Evolutionary conservation across 305 asterid genomes (phyloP).

Genomic region (Fraxinus floribunda): DNA sequence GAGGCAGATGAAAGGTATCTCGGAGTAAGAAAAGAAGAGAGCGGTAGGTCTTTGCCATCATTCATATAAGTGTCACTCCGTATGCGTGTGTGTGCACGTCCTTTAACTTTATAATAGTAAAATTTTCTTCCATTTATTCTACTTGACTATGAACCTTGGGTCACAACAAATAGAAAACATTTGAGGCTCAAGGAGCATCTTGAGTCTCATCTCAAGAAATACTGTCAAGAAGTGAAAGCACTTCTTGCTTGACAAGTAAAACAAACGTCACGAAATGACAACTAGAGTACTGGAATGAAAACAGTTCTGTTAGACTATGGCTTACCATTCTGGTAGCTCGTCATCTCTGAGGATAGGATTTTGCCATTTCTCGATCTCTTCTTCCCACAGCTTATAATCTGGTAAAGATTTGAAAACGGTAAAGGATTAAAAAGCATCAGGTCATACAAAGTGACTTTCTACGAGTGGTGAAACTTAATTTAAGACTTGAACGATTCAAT

Average conservation of each 20-base stretch:
- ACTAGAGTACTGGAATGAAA: conserved; percentile 1
- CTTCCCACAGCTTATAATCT: conserved; percentile 97
- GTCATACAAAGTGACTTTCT: neutral
- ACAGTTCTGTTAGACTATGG: conserved; percentile 6
- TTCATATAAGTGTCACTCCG: neutral
- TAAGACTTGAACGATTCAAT: neutral
- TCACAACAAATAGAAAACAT: neutral
- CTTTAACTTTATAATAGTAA: neutral
- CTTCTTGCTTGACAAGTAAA: neutral
- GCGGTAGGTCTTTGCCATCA: neutral
- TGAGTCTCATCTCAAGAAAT: neutral
- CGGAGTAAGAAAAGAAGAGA: neutral
- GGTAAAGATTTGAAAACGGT: conserved; percentile 25
- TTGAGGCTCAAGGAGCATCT: neutral
- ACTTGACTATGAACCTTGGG: neutral
- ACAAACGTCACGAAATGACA: neutral
- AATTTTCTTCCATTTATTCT: neutral
- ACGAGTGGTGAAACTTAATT: neutral
- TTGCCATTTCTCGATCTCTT: conserved; percentile 99
- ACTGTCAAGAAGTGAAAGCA: neutral
- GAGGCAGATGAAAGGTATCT: neutral
- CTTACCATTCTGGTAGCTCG: conserved; percentile 92
- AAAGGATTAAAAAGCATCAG: neutral
- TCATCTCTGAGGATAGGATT: conserved; percentile 82
- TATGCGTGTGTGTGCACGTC: neutral